Evolutionary conservation across 208 protist species (phyloP), one percentile per base, ranked within the genome.

Genomic region (Naegleria lovaniensis): DNA sequence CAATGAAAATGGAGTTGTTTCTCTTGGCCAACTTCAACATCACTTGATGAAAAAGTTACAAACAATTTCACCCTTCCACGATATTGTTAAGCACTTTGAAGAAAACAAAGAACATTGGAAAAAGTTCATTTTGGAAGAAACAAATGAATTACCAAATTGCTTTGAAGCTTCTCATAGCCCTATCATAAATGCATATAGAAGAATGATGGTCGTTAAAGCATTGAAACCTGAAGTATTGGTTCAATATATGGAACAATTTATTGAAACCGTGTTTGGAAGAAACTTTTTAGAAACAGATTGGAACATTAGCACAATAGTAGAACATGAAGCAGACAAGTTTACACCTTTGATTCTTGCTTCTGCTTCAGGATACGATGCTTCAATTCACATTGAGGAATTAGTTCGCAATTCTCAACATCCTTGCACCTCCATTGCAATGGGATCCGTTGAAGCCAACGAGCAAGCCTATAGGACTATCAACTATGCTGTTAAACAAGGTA

Each of bases 301-400:
- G 48, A 93, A 95, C 91, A 87, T 97, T 3, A 76, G 40, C 13
- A 39, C 25, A 22, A 85, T 59, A 25, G 76, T 92, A 40, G 9
- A 95, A 90, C 40, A 90, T 1, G 96, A 98, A 92, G 92, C 96
- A 29, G 92, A 94, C 5, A 88, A 90, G 22, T 88, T 90, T 16
- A 96, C 93, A 43, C 96, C 97, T 88, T 92, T 98, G 52, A 91
- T 98, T 79, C 93, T 98, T 59, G 92, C 96, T 36, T 92, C 96
- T 36, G 94, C 95, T 76, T 95, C 97, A 39, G 98, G 98, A 91
- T 98, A 97, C 91, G 99, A 99, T 93, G 96, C 98, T 16, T 96
- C 95, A 41, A 88, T 91, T 43, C 93, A 93, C 55, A 95, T 99
- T 11, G 98, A 99, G 83, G 93, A 96, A 48, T 90, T 98, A 52